Conservation (phyloP, 2,329 filamentous ascomycete species). For the Thielaviopsis punctulata region DNA sequence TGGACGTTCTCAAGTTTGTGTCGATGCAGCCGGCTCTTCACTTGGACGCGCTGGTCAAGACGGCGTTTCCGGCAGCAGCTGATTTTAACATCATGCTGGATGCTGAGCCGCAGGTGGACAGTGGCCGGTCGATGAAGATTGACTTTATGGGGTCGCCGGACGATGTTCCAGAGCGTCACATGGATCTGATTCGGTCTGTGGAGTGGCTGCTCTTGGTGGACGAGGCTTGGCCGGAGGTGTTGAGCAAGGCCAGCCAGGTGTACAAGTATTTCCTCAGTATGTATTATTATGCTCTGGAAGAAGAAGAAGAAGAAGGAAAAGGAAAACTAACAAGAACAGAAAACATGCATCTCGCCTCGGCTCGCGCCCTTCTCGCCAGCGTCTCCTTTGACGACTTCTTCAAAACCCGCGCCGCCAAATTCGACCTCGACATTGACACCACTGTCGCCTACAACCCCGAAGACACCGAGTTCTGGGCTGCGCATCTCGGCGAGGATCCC, state of each 20-base stretch:
- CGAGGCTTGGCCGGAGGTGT: conserved; percentile 54
- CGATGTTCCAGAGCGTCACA: conserved; percentile 45
- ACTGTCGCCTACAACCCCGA: conserved; percentile 18
- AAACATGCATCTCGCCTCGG: conserved; percentile 34
- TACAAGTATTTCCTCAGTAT: conserved; percentile 73
- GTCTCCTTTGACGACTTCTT: conserved; percentile 34
- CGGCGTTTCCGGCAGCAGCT: conserved; percentile 12
- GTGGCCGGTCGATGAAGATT: conserved; percentile 46
- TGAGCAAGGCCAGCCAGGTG: conserved; percentile 50
- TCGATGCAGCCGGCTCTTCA: conserved; percentile 44
- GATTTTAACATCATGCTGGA: conserved; percentile 32
- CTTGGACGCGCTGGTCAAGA: conserved; percentile 28
- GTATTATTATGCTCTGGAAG: conserved; percentile 24
- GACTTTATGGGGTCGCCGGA: conserved; percentile 48
- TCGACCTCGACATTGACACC: conserved; percentile 22
- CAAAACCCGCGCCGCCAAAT: conserved; percentile 18
- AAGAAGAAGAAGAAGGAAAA: no score
- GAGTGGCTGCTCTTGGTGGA: conserved; percentile 72
- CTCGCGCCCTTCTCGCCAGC: conserved; percentile 33
- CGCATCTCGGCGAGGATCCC: conserved; percentile 14
- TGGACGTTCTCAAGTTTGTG: conserved; percentile 60
- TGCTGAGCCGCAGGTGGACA: conserved; percentile 32
- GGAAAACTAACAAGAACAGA: conserved; percentile 21
- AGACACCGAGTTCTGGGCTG: conserved; percentile 24
- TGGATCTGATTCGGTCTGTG: conserved; percentile 56